Evolutionary conservation across 768 basidiomycete species (phyloP).

Genomic region (Tephrocybe sp.): DNA sequence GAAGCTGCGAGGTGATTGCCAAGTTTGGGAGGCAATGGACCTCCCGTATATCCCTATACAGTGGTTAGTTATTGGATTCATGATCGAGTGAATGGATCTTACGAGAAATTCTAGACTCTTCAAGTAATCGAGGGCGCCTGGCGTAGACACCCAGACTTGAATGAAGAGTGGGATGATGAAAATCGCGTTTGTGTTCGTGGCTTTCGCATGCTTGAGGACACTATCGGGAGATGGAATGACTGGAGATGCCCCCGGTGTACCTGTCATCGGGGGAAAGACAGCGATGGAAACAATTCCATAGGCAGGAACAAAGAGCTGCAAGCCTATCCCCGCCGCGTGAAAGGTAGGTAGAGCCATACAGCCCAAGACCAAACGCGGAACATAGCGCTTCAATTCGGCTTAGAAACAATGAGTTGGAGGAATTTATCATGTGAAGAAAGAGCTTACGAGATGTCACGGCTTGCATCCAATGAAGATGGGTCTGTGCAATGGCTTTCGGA

Average conservation of each 20-base stretch:
- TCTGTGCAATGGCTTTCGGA: conserved; percentile 33
- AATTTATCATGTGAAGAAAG: neutral
- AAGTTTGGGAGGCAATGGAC: conserved; percentile 27
- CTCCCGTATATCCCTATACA: conserved; percentile 31
- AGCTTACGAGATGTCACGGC: conserved; percentile 25
- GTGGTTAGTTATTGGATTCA: too few relatives aligned
- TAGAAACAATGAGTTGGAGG: neutral
- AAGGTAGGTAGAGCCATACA: conserved; percentile 32
- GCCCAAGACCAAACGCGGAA: conserved; percentile 12
- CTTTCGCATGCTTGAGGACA: conserved; percentile 25
- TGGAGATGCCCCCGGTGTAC: conserved; percentile 19
- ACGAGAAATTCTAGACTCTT: conserved; percentile 26
- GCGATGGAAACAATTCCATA: conserved; percentile 17
- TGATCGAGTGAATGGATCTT: too few relatives aligned
- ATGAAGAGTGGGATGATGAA: conserved; percentile 28
- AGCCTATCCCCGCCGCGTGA: conserved; percentile 25
- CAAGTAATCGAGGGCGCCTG: conserved; percentile 22
- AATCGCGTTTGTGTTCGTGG: too few relatives aligned
- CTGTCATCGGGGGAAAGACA: conserved; percentile 26
- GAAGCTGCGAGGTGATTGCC: conserved; percentile 26
- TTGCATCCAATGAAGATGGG: conserved; percentile 17
- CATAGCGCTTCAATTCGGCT: conserved; percentile 11
- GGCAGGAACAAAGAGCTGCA: conserved; percentile 25
- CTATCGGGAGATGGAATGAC: conserved; percentile 33
- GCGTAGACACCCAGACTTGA: conserved; percentile 24